Evolutionary conservation across 768 basidiomycete genomes (phyloP).

Genomic region (Amanita thiersii): DNA sequence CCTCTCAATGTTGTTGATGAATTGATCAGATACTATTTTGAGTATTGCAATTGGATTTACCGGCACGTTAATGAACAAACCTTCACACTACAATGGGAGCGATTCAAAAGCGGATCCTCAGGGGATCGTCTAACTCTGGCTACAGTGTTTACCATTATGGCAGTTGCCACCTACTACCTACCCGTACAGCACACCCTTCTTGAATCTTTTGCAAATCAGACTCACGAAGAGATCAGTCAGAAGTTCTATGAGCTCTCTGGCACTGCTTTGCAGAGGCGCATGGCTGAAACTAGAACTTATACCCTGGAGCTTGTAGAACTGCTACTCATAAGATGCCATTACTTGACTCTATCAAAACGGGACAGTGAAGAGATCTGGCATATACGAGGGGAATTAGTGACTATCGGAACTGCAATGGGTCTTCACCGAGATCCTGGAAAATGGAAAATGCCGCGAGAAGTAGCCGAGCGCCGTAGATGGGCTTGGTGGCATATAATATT

Average conservation of each 20-base stretch:
- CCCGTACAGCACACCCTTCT: conserved; percentile 58
- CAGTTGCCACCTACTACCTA: conserved; percentile 65
- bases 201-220: conserved; percentile 34
- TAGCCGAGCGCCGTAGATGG: conserved; percentile 76
- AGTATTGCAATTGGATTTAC: conserved; percentile 85
- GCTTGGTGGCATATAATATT: conserved; percentile 88
- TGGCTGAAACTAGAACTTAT: conserved; percentile 50
- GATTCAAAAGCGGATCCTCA: conserved; percentile 59
- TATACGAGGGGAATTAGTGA: conserved; percentile 63
- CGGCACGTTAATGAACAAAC: conserved; percentile 62
- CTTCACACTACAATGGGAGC: conserved; percentile 61
- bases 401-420: conserved; percentile 75
- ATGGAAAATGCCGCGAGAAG: conserved; percentile 60
- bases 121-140: conserved; percentile 65
- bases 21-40: conserved; percentile 71
- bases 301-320: conserved; percentile 73
- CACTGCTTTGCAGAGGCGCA: conserved; percentile 53
- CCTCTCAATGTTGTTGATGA: conserved; percentile 61
- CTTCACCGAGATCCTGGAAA: conserved; percentile 81
- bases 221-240: conserved; percentile 50
- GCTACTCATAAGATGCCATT: conserved; percentile 61
- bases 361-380: conserved; percentile 81
- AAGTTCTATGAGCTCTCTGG: conserved; percentile 68
- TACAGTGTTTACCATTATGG: conserved; percentile 69
- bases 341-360: conserved; percentile 62